phyloP scores from a whole-genome alignment of 495 filamentous ascomycete genomes.

The Podospora appendiculata region DNA sequence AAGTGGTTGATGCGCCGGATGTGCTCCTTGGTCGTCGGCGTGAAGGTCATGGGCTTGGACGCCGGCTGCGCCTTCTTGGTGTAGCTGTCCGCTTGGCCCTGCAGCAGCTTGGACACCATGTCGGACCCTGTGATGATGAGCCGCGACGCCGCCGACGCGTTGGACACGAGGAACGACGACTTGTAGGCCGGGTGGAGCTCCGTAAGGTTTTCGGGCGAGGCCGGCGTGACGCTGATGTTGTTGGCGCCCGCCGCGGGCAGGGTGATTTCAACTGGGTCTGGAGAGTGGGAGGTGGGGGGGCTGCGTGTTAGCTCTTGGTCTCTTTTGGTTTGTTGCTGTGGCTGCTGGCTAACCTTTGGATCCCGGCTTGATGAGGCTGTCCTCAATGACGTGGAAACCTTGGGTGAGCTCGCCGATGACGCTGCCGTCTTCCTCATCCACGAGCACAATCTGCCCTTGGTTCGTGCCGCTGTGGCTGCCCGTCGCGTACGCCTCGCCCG shows the following conservation, averaged over 20 bases:
- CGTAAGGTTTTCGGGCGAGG: slow-evolving; percentile 68
- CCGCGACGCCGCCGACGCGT: slow-evolving; percentile 82
- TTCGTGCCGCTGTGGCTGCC: slow-evolving; percentile 41
- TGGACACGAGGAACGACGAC: slow-evolving; percentile 77
- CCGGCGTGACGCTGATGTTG: slow-evolving; percentile 64
- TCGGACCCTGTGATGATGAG: slow-evolving; percentile 82
- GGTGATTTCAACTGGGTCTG: slow-evolving; percentile 87
- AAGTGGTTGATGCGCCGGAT: slow-evolving; percentile 80
- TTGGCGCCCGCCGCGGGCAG: slow-evolving; percentile 68
- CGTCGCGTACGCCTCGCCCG: slow-evolving; percentile 66
- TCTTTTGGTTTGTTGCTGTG: background rate
- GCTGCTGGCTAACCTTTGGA: slow-evolving; percentile 61
- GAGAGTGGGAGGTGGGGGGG: slow-evolving; percentile 1
- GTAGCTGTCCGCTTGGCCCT: slow-evolving; percentile 71
- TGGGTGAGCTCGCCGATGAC: slow-evolving; percentile 87
- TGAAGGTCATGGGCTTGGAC: slow-evolving; percentile 77
- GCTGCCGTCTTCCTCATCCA: slow-evolving; percentile 92
- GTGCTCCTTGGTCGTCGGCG: slow-evolving; percentile 72
- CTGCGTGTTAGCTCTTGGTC: background rate
- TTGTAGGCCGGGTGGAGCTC: slow-evolving; percentile 84
- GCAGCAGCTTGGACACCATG: slow-evolving; percentile 67
- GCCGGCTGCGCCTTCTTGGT: slow-evolving; percentile 69
- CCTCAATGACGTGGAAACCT: slow-evolving; percentile 72
- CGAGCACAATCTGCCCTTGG: slow-evolving; percentile 74
- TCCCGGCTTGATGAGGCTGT: slow-evolving; percentile 63